Percentiles rank a stretch among this genome's conserved stretches.
Evolutionary conservation across 129 eudicot genomes (phyloP).

Genomic region (Flaveria brownii): DNA sequence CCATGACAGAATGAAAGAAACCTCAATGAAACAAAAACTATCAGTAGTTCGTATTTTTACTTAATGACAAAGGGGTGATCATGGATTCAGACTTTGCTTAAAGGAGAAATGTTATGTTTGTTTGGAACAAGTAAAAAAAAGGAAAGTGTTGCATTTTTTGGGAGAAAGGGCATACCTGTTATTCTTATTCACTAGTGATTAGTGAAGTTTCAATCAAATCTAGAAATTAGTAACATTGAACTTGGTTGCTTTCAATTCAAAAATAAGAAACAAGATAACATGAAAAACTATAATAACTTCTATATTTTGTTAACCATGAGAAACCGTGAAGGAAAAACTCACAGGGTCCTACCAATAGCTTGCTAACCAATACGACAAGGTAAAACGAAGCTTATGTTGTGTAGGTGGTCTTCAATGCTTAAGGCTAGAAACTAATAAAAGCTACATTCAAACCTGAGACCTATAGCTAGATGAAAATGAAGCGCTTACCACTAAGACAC

Average conservation of each 20-base stretch:
- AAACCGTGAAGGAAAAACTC: not conserved
- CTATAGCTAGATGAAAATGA: not conserved
- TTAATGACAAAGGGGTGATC: not conserved
- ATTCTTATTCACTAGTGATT: not conserved
- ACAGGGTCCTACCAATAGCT: not conserved
- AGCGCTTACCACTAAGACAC: not conserved
- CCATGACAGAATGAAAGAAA: not conserved
- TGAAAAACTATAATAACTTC: not conserved
- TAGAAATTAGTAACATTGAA: constrained; percentile 5
- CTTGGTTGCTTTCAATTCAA: not conserved
- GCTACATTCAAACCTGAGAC: not conserved
- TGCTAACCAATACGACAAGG: not conserved
- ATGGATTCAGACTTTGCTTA: constrained; percentile 5
- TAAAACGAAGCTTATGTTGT: not conserved
- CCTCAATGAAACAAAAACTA: not conserved
- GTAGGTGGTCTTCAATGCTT: not conserved
- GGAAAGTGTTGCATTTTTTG: constrained; percentile 6
- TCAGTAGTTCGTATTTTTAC: not conserved
- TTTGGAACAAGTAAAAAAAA: not conserved
- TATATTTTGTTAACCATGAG: not conserved
- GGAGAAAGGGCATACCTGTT: not conserved
- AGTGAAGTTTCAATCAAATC: constrained; percentile 5
- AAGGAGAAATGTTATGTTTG: not conserved
- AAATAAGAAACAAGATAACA: constrained; percentile 10
- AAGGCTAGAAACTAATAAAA: not conserved